Evolutionary conservation across 441 rosid species (phyloP).

Genomic region (Codiaeum variegatum): DNA sequence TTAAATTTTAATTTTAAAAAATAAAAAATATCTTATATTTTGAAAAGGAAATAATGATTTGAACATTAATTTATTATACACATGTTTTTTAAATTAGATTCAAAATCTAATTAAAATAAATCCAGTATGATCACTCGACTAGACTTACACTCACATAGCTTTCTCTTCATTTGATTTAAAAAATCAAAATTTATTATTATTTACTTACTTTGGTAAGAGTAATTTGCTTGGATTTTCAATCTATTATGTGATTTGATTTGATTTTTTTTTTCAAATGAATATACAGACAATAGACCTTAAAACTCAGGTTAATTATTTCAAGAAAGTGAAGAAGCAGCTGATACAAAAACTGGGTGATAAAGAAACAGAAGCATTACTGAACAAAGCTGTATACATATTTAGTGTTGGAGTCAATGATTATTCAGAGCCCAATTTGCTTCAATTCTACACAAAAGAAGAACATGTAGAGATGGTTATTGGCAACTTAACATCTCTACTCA

Average conservation of each 20-base stretch:
- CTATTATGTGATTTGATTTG: not conserved
- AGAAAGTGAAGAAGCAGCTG: conserved; percentile 23
- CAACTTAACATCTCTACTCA: conserved; percentile 29
- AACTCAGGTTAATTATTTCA: conserved; percentile 26
- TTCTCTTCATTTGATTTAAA: too few species aligned
- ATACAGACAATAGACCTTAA: conserved; percentile 19
- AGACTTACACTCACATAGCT: too few species aligned
- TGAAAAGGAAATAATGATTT: too few species aligned
- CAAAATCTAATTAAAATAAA: too few species aligned
- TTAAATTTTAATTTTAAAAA: too few species aligned
- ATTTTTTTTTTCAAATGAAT: not conserved
- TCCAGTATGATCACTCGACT: too few species aligned
- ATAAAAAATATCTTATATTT: too few species aligned
- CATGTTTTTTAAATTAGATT: too few species aligned
- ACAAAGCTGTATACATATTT: not conserved
- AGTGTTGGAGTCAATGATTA: not conserved
- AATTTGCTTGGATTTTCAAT: too few species aligned
- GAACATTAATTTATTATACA: too few species aligned
- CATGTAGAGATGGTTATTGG: conserved; percentile 37
- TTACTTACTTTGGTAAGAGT: too few species aligned
- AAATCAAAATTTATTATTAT: too few species aligned
- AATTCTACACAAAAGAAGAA: not conserved
- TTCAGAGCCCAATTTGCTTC: not conserved
- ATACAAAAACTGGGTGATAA: conserved; percentile 1
- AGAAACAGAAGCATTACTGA: not conserved